Evolutionary conservation across 1,284 basidiomycete genomes (phyloP).

Genomic region (Exobasidium rhododendri): DNA sequence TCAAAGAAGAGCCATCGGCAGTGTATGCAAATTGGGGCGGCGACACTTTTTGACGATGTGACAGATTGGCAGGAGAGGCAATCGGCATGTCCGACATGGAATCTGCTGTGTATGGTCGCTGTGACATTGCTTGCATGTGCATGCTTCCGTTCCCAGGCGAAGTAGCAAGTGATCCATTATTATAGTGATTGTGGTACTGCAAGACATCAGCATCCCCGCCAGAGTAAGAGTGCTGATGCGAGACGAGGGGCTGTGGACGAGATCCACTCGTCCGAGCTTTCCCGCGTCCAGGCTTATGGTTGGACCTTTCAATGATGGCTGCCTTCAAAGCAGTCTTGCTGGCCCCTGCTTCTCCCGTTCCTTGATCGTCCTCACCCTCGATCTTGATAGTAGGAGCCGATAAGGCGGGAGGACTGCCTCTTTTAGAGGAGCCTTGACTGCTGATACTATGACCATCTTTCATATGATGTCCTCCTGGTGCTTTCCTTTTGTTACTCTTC

Average conservation of each 20-base stretch:
- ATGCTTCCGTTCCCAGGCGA: not conserved
- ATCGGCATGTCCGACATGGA: not conserved
- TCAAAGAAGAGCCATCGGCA: not conserved
- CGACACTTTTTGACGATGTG: not conserved
- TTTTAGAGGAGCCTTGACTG: not conserved
- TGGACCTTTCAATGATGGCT: not conserved
- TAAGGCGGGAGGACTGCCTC: not conserved
- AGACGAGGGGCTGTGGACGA: not conserved
- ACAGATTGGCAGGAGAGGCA: not conserved
- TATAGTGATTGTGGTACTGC: not conserved
- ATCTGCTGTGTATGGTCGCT: constrained; percentile 1
- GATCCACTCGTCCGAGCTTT: too few relatives aligned
- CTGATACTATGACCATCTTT: not conserved
- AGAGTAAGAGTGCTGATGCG: not conserved
- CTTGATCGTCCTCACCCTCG: not conserved
- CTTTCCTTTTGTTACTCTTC: constrained; percentile 2
- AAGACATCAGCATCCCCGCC: not conserved
- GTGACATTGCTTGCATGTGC: not conserved
- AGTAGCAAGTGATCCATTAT: not conserved
- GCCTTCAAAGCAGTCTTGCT: not conserved
- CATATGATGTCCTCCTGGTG: constrained; percentile 6
- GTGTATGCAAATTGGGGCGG: not conserved
- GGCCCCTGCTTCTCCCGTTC: not conserved
- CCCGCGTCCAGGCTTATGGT: not conserved
- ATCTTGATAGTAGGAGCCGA: not conserved